Conservation (phyloP, 495 filamentous ascomycete genomes). For the Aspergillus kassunensis region DNA sequence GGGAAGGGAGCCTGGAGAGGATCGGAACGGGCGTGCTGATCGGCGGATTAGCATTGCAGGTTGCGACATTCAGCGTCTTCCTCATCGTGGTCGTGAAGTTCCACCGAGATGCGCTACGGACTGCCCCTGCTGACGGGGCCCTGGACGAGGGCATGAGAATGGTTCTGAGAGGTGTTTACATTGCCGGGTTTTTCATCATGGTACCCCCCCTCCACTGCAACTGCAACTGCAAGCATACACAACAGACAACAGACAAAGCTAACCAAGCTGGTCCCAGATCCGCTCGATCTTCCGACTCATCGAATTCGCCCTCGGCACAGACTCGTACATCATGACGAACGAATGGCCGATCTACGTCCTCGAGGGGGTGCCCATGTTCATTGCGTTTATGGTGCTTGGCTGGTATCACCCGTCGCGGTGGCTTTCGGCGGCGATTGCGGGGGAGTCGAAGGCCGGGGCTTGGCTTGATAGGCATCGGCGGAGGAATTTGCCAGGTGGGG, state of each 20-base stretch:
- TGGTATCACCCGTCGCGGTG: conserved; percentile 25
- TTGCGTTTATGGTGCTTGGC: conserved; percentile 25
- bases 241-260: not conserved
- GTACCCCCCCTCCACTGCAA: conserved; percentile 13
- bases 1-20: conserved; percentile 21
- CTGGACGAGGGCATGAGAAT: conserved; percentile 18
- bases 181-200: conserved; percentile 25
- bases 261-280: conserved; percentile 12
- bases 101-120: conserved; percentile 7
- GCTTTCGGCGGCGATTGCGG: not conserved
- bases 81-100: conserved; percentile 23
- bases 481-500: no score
- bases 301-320: conserved; percentile 32
- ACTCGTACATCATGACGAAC: conserved; percentile 30
- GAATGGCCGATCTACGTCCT: conserved; percentile 40
- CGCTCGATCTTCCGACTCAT: conserved; percentile 34
- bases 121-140: not conserved
- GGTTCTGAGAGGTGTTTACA: conserved; percentile 24
- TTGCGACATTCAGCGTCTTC: conserved; percentile 27
- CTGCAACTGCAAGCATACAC: no score
- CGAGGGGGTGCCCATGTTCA: conserved; percentile 36
- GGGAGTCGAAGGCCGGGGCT: not conserved
- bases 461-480: not conserved
- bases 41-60: conserved; percentile 24
- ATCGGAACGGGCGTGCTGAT: conserved; percentile 26